Base-by-base conservation (phyloP, 805 yeast species). In the Ogataea neopini region DNA sequence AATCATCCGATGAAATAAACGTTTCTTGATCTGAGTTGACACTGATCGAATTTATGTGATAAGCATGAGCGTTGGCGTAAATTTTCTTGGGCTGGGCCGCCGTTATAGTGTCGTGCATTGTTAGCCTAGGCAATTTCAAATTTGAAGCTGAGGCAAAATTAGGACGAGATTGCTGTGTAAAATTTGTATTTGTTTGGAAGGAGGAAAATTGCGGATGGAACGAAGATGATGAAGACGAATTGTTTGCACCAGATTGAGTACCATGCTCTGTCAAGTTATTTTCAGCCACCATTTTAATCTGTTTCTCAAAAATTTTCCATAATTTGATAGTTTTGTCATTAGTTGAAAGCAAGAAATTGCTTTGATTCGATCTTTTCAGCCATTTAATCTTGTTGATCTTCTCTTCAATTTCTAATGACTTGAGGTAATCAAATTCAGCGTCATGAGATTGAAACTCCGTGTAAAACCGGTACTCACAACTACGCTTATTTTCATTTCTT, bases 381-480 rank as follows among this genome's bases (percentile, higher is more conserved):
- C 99, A 94, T 70, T 90, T 89, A 67, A 95, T 92, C 71, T 94
- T 92, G 73, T 94, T 94, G 69, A 94, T 95, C 68, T 92, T 92
- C 72, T 94, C 99, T 70, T 94, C 99, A 63, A 94, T 95, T 70
- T 95, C 99, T 56, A 94, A 75, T 19, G 96, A 86, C 71, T 95
- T 94, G 55, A 94, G 76, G 71, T 94, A 94, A 70, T 94, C 99
- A 63, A 94, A 94, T 69, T 94, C 99, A 8, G 98, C 97, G 69
- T 94, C 99, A 70, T 94, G 99, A 64, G 90, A 81, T 74, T 94
- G 99, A 70, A 94, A 94, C 68, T 94, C 99, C 17, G 98, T 94
- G 63, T 88, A 85, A 70, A 94, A 94, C 62, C 89, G 83, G 72
- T 94, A 95, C 68, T 95, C 99, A 68, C 97, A 91, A 60, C 78